These are phyloP conservation scores for Fusarium paranaense DNA, from an alignment of 2,329 filamentous ascomycete genomes.

Conservation along the genomic window DNA sequence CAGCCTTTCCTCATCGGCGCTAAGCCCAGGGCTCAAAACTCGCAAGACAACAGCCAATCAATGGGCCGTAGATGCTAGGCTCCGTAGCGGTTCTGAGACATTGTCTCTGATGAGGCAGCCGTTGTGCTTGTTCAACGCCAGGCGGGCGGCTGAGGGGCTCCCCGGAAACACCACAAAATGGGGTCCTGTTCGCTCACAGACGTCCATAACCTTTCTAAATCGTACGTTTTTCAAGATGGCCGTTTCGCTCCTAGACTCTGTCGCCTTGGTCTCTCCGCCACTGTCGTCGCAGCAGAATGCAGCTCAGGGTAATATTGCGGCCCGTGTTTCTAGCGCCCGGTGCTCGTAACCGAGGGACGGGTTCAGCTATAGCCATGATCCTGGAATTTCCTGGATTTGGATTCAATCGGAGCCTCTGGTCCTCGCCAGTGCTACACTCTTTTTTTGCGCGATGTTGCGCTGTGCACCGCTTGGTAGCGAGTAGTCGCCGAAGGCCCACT, in stretches of 20 bases:
- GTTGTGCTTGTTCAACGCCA: slow-evolving; percentile 33
- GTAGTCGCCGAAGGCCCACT: neutral
- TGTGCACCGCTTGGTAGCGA: neutral
- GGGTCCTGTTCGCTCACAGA: slow-evolving; percentile 7
- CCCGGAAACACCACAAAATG: slow-evolving; percentile 22
- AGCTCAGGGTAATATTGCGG: slow-evolving; percentile 13
- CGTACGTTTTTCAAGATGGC: slow-evolving; percentile 30
- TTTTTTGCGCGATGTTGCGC: neutral
- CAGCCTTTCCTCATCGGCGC: slow-evolving; percentile 29
- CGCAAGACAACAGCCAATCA: slow-evolving; percentile 29
- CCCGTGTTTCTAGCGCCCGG: slow-evolving; percentile 20
- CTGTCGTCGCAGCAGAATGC: slow-evolving; percentile 3
- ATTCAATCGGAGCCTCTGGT: neutral
- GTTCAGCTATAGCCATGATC: slow-evolving; percentile 15
- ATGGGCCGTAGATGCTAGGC: slow-evolving; percentile 1
- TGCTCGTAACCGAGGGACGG: slow-evolving; percentile 10
- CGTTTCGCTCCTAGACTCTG: neutral
- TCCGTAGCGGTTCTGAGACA: slow-evolving; percentile 28
- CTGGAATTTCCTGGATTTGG: slow-evolving; percentile 14
- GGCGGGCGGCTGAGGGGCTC: slow-evolving; percentile 23
- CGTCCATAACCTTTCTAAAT: slow-evolving; percentile 21
- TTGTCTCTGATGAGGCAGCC: slow-evolving; percentile 38
- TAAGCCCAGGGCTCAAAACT: slow-evolving; percentile 26
- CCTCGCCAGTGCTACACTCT: neutral
- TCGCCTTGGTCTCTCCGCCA: slow-evolving; percentile 3